Evolutionary conservation across 441 rosid species (phyloP), one percentile per base, ranked within the genome.

Genomic region (Syzygium syzygioides): DNA sequence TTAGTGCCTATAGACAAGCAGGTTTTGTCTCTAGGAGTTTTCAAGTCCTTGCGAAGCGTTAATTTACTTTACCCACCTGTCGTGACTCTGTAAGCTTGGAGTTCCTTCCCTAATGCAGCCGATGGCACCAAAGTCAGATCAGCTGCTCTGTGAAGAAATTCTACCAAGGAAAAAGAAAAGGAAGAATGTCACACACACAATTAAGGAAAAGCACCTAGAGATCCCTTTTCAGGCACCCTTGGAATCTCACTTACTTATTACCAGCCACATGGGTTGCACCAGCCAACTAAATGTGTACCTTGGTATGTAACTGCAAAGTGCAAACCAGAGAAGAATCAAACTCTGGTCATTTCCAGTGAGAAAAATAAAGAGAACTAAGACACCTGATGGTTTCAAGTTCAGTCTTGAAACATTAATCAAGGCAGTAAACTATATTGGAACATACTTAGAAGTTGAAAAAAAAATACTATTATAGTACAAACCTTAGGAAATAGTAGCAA

Each of bases 251-350:
- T 18, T 94, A 98, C 99, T 96, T 92, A 98, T 93, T 50, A 98
- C 32, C 91, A 95, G 91, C 99, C 99, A 98, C 99, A 98, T 98
- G n/a, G 99, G 99, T 90, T 90, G 93, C 90, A 98, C 99, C 93
- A 98, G 93, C 99, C 99, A 98, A 92, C 98, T 95, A 92, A 96
- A 98, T 30, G 99, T 97, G 92, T 98, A 98, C 91, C 99, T 95
- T 62, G 99, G 99, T 79, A 98, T 96, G 91, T 98, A 97, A 89
- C 99, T 98, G 94, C 87, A 92, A 85, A 89, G 79, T 79, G 55
- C 34, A 79, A 48, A 79, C 45, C 87, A 86, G 84, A 57, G 23
- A 91, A 80, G 59, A 84, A 89, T 55, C 50, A 90, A 59, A 54
- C 86, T 89, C 79, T 71, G 85, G 34, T 55, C 86, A 25, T n/a